These are phyloP conservation scores for Prunus davidiana DNA, from an alignment of 306 rosid species.

Conservation along the genomic window DNA sequence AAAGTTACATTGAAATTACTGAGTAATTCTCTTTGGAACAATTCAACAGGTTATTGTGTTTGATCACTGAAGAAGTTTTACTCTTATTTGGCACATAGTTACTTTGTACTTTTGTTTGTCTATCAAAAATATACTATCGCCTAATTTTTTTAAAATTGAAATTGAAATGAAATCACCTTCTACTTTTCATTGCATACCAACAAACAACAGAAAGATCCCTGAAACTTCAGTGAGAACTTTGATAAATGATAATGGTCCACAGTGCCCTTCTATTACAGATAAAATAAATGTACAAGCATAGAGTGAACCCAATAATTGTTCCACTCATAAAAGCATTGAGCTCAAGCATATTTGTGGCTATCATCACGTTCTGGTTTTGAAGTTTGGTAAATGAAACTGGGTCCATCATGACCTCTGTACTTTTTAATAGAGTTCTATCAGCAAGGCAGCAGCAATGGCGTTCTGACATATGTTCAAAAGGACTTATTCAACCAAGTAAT, in stretches of 20 bases:
- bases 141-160: too few species aligned
- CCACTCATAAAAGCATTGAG: background rate
- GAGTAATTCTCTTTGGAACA: too few species aligned
- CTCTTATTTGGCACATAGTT: fast-evolving
- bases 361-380: background rate
- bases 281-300: slow-evolving; percentile 4
- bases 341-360: background rate
- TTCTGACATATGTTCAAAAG: slow-evolving; percentile 1
- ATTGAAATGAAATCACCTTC: too few species aligned
- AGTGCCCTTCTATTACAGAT: background rate
- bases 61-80: too few species aligned
- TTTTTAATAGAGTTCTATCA: background rate
- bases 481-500: background rate
- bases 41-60: too few species aligned
- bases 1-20: too few species aligned
- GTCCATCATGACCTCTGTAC: background rate
- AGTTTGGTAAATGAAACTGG: background rate
- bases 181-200: too few species aligned
- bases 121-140: too few species aligned
- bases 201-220: too few species aligned
- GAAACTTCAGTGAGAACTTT: background rate
- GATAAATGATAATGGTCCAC: background rate
- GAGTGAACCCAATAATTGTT: background rate
- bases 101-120: too few species aligned
- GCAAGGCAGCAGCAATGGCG: slow-evolving; percentile 1